A percentile compares a stretch with the other conserved stretches of the same genome.
Evolutionary conservation across 169 alveolate genomes (phyloP).

Genomic region (Plasmodium gaboni): DNA sequence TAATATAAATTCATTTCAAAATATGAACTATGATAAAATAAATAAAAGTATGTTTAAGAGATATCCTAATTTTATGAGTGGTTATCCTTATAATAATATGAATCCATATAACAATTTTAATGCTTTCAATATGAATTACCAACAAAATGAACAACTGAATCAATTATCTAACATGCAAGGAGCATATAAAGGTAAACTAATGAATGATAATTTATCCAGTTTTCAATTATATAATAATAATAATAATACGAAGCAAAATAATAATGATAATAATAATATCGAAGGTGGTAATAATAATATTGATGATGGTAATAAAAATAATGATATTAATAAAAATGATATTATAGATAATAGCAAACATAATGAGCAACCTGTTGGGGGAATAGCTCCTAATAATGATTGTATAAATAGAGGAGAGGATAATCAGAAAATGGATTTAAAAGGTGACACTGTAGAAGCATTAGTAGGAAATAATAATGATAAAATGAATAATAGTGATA

Average conservation of each 20-base stretch:
- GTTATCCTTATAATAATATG: conserved; percentile 40
- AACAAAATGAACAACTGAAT: neutral
- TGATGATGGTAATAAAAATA: neutral
- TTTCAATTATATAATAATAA: neutral
- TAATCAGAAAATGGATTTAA: neutral
- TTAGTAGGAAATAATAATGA: neutral
- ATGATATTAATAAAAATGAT: neutral
- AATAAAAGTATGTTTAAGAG: conserved; percentile 34
- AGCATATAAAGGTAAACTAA: neutral
- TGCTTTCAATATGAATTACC: conserved; percentile 35
- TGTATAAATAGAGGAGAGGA: neutral
- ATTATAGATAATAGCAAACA: neutral
- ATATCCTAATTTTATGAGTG: conserved; percentile 26
- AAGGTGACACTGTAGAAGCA: too few relatives aligned
- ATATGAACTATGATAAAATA: conserved; percentile 25
- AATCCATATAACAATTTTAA: conserved; percentile 32
- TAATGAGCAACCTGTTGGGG: neutral
- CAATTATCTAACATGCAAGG: neutral
- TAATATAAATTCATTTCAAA: conserved; percentile 37
- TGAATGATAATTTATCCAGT: neutral
- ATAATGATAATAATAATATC: neutral
- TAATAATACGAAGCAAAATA: neutral
- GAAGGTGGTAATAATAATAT: neutral
- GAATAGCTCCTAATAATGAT: too few relatives aligned
- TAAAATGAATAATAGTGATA: neutral